Evolutionary conservation across 331 rosid genomes (phyloP), one percentile per base, ranked within the genome.

Genomic region (Erythrophleum ivorense): DNA sequence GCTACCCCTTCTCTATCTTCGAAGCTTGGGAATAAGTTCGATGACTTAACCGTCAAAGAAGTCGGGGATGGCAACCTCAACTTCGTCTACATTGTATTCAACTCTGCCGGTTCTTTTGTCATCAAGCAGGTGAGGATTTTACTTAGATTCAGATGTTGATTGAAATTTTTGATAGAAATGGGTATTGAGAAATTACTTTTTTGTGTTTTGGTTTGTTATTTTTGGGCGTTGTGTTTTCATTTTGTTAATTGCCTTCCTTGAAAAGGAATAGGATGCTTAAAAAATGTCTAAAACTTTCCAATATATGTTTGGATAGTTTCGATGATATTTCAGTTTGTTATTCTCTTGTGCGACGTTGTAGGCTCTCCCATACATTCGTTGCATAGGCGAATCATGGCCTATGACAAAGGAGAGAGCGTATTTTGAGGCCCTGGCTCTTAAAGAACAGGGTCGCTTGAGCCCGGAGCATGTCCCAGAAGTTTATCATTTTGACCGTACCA

Each of bases 11-110:
- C 88, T 18, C 92, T 95, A 73, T 86, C 92, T 15, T 94, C 95
- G 41, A 89, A 85, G 81, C 93, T 93, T 11, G 91, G 40, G 1
- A 75, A 82, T 77, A 88, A 85, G 45, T 79, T 95, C 36, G 89
- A 92, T 41, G 82, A 82, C 80, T 38, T 95, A 77, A 50, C 82
- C 41, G 73, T 93, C 77, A 87, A 92, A 80, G 99, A 95, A 87
- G 97, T 95, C 62, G 98, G 99, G 41, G 99, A 93, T 82, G 99
- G 98, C 6, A 95, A 95, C 85, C 93, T 95, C 66, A 95, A 95
- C 71, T 90, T 93, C 46, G 97, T 95, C 74, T 93, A 19, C 92
- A 89, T 95, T 65, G 82, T 93, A 76, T 36, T 82, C 43, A 92
- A 87, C 15, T 79, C 97, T 62, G 8, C 75, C 0, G 97, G 94